Evolutionary conservation across 768 basidiomycete species (phyloP).

Genomic region (Suillus brevipes): DNA sequence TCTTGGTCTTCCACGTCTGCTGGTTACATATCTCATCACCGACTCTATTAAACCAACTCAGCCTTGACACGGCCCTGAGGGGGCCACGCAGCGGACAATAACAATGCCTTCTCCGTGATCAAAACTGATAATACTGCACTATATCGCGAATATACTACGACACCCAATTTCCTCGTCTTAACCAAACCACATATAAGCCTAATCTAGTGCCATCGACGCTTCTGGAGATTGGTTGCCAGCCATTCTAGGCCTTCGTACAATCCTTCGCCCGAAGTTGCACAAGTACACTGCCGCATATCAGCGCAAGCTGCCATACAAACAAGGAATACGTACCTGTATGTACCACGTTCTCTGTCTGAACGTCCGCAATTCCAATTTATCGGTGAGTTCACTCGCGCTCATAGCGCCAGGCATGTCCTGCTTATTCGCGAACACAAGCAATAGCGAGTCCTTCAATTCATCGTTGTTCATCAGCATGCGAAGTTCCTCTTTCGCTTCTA

Average conservation of each 20-base stretch:
- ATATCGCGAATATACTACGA: background rate
- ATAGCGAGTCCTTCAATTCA: constrained; percentile 95
- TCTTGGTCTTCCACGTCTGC: background rate
- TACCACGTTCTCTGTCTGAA: constrained; percentile 99
- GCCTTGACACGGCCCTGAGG: background rate
- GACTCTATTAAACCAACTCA: background rate
- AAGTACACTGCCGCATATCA: constrained; percentile 46
- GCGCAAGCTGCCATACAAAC: background rate
- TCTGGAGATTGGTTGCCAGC: constrained; percentile 96
- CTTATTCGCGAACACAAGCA: constrained; percentile 99
- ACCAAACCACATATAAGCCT: background rate
- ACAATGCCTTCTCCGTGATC: too few relatives aligned
- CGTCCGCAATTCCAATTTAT: constrained; percentile 89
- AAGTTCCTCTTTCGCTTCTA: constrained; percentile 94
- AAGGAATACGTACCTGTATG: constrained; percentile 74
- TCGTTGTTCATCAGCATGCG: constrained; percentile 93
- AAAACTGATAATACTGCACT: background rate
- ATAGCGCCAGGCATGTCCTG: constrained; percentile 97
- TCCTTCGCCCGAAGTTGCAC: constrained; percentile 95
- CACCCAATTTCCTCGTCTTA: background rate
- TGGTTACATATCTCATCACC: background rate
- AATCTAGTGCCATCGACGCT: constrained; percentile 45
- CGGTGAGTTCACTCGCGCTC: constrained; percentile 97
- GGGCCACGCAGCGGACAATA: background rate
- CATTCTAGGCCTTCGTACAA: constrained; percentile 96